phyloP scores from a whole-genome alignment of 352 stramenopile species.

The Phytopythium montanum region DNA sequence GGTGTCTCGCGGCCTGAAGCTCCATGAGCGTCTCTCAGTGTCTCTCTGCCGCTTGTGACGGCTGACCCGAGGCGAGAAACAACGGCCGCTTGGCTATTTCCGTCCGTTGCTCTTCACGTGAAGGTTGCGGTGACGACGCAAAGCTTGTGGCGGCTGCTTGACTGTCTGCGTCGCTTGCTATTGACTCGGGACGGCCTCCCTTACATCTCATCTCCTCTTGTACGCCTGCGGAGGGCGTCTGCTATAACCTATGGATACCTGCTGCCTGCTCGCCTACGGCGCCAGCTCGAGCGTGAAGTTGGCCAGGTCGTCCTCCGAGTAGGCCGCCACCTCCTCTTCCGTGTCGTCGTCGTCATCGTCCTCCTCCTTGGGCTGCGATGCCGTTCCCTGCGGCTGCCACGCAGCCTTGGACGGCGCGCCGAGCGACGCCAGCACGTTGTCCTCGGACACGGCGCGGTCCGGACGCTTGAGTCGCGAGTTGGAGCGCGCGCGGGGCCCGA shows the following conservation, averaged over 20 bases:
- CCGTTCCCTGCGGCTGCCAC: slow-evolving; percentile 10
- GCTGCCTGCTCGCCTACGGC: slow-evolving; percentile 3
- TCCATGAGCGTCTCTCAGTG: not conserved
- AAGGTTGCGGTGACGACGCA: not conserved
- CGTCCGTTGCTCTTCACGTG: not conserved
- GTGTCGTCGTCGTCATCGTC: slow-evolving; percentile 30
- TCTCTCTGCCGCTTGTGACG: not conserved
- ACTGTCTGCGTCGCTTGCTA: not conserved
- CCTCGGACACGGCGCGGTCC: slow-evolving; percentile 50
- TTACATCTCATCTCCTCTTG: not conserved
- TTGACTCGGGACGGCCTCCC: not conserved
- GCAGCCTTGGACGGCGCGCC: not conserved
- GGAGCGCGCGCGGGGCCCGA: slow-evolving; percentile 15
- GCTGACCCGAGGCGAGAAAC: not conserved
- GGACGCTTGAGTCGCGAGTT: slow-evolving; percentile 23
- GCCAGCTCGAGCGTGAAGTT: slow-evolving; percentile 72
- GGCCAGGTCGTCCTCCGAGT: slow-evolving; percentile 60
- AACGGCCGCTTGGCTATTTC: too few relatives aligned
- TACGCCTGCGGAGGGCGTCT: not conserved
- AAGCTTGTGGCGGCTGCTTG: not conserved
- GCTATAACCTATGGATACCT: not conserved
- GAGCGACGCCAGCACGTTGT: slow-evolving; percentile 32
- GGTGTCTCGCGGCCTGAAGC: not conserved
- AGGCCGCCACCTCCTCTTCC: slow-evolving; percentile 31
- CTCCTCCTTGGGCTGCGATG: slow-evolving; percentile 14